Conservation (phyloP, 2,329 filamentous ascomycete species). For the Ophiosphaerella herpotricha region DNA sequence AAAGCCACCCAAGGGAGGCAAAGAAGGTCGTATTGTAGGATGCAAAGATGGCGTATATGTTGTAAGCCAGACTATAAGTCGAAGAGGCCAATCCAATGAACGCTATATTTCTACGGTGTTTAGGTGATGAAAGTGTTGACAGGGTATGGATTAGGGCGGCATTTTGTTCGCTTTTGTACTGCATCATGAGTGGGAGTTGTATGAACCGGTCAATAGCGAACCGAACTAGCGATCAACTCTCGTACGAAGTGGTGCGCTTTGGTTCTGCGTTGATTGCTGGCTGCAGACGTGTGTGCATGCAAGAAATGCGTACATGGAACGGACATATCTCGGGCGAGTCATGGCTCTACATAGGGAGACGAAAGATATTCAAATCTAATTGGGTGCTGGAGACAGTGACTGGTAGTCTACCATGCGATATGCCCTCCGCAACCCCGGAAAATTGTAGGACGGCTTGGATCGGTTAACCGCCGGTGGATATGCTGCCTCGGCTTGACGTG, state of each 20-base stretch:
- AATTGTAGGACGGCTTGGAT: neutral
- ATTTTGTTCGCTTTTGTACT: no score
- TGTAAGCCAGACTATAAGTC: neutral
- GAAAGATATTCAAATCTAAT: no score
- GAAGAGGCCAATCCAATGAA: neutral
- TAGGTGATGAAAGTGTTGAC: no score
- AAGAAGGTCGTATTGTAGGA: slow-evolving; percentile 41
- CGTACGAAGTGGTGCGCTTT: neutral
- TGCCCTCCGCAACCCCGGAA: neutral
- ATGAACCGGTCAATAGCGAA: neutral
- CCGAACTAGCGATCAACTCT: neutral
- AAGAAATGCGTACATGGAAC: no score
- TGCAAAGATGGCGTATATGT: neutral
- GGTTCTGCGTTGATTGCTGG: neutral
- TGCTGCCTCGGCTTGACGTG: neutral
- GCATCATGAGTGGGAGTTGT: no score
- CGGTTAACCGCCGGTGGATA: neutral
- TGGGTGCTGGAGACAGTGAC: neutral
- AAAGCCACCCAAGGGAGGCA: slow-evolving; percentile 78
- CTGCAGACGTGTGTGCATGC: no score
- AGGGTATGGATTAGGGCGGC: no score
- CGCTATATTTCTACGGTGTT: neutral
- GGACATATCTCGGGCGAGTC: no score
- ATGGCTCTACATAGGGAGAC: no score
- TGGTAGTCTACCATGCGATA: neutral